Percentiles rank a stretch among this genome's conserved stretches.
These are phyloP conservation scores for Maudiozyma serrabonitensis DNA, from an alignment of 805 yeast genomes.

Conservation along the genomic window DNA sequence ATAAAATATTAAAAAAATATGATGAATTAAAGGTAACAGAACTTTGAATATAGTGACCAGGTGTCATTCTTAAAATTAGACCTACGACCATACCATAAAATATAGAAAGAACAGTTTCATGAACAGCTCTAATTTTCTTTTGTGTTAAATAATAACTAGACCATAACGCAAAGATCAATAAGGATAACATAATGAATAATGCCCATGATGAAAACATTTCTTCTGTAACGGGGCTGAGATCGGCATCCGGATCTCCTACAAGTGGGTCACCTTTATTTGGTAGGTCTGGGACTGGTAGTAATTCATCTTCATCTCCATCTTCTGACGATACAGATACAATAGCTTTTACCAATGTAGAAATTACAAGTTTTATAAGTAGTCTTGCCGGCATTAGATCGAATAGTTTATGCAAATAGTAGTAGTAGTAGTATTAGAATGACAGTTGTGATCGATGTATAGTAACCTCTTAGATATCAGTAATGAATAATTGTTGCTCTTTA, in stretches of 20 bases:
- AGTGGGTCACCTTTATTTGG: constrained; percentile 28
- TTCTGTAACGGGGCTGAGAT: constrained; percentile 77
- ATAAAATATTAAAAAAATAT: constrained; percentile 83
- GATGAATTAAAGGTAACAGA: constrained; percentile 91
- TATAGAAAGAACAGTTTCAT: constrained; percentile 92
- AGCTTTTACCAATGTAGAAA: constrained; percentile 8
- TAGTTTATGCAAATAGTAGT: too few species aligned
- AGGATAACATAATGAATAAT: constrained; percentile 68
- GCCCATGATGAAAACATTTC: constrained; percentile 99
- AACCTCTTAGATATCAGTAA: too few species aligned
- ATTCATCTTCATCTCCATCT: constrained; percentile 31
- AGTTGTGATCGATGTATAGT: too few species aligned
- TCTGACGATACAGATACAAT: constrained; percentile 7
- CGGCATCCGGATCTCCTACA: constrained; percentile 49
- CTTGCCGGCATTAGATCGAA: constrained; percentile 5
- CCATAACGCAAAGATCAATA: constrained; percentile 86
- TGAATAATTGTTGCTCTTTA: too few species aligned
- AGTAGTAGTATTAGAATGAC: too few species aligned
- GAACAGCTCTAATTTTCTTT: constrained; percentile 86
- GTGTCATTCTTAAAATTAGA: constrained; percentile 74
- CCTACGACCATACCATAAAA: constrained; percentile 97
- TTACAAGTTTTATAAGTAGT: constrained; percentile 8
- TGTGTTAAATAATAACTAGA: constrained; percentile 89
- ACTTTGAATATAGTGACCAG: constrained; percentile 96
- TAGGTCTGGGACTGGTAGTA: constrained; percentile 27